Base-by-base conservation (phyloP, 345 rosid genomes). In the Salix brachista region DNA sequence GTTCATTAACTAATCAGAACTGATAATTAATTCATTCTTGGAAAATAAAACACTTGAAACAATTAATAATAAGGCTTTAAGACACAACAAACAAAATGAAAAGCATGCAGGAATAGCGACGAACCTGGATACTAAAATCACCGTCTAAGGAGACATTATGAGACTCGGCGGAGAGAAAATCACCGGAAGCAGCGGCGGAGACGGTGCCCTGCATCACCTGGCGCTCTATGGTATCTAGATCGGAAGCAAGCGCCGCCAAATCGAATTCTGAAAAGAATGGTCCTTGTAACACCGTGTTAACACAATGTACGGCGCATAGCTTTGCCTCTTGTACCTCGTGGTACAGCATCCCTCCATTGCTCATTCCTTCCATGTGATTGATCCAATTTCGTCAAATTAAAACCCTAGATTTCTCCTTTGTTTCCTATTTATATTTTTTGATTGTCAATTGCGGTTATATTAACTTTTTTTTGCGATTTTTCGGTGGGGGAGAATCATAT, bases 281-380 rank as follows among this genome's bases (percentile, higher is more conserved):
- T 9, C 99, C 99, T 67, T 96, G 97, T 75, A 96, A 84, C 61
- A 88, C 97, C 60, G 97, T 90, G 89, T 96, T 96, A 72, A 93
- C 97, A 87, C 99, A 96, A 90, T 96, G 99, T 23, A 96, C 98
- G 28, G 98, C 99, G 87, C 99, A 93, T 2, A 96, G 92, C 88
- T 92, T 93, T 14, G 97, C 86, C 88, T 96, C 99, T 77, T 96
- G 98, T 11, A 96, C 99, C 91, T 96, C 97, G 81, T 93, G 97
- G 87, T 96, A 96, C 89, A 96, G 80, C 89, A 96, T 93, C 77
- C 98, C 99, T 32, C 97, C 98, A 76, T 93, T 96, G 91, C 93
- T 90, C 9, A 82, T 80, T 70, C 92, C 88, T 62, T 93, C 99
- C 94, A 89, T 91, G 66, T 19, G 21, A 25, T 39, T n/a, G 52